Percentiles rank a stretch among this genome's conserved stretches.
phyloP scores from a whole-genome alignment of 2,329 filamentous ascomycete genomes.

The Diaporthe sp. region DNA sequence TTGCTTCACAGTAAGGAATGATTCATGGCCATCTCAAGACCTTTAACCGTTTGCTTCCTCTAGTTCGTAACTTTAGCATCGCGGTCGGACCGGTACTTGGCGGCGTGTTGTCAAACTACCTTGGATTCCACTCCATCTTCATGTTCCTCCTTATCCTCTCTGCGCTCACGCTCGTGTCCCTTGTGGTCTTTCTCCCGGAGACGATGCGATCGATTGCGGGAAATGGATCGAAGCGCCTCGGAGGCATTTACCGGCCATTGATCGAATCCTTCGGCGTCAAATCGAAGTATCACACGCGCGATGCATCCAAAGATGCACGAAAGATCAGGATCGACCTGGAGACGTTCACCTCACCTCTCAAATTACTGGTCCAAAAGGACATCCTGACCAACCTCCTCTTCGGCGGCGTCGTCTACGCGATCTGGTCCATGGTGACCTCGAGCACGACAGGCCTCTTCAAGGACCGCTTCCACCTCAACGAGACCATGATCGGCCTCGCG shows the following conservation, averaged over 20 bases:
- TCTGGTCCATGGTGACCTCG: slow-evolving; percentile 62
- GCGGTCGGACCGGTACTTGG: slow-evolving; percentile 51
- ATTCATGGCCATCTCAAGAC: too few relatives aligned
- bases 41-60: neutral
- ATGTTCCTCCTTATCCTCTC: slow-evolving; percentile 46
- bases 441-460: slow-evolving; percentile 56
- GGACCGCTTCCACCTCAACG: slow-evolving; percentile 44
- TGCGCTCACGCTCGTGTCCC: slow-evolving; percentile 41
- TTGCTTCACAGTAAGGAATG: rapidly evolving
- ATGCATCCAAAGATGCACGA: slow-evolving; percentile 34
- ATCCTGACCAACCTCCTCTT: slow-evolving; percentile 58
- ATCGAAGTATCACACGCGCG: slow-evolving; percentile 37
- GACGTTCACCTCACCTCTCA: slow-evolving; percentile 54
- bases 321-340: slow-evolving; percentile 46
- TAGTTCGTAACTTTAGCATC: slow-evolving; percentile 48
- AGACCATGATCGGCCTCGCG: slow-evolving; percentile 45
- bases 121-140: slow-evolving; percentile 51
- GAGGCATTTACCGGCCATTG: slow-evolving; percentile 46
- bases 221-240: slow-evolving; percentile 45
- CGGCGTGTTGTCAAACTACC: slow-evolving; percentile 47
- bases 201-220: slow-evolving; percentile 45
- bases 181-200: slow-evolving; percentile 47
- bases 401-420: slow-evolving; percentile 42
- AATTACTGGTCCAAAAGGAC: slow-evolving; percentile 57
- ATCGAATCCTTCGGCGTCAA: slow-evolving; percentile 39